Evolutionary conservation across 148 eudicot species (phyloP).

Genomic region (Vaccinium darrowii): DNA sequence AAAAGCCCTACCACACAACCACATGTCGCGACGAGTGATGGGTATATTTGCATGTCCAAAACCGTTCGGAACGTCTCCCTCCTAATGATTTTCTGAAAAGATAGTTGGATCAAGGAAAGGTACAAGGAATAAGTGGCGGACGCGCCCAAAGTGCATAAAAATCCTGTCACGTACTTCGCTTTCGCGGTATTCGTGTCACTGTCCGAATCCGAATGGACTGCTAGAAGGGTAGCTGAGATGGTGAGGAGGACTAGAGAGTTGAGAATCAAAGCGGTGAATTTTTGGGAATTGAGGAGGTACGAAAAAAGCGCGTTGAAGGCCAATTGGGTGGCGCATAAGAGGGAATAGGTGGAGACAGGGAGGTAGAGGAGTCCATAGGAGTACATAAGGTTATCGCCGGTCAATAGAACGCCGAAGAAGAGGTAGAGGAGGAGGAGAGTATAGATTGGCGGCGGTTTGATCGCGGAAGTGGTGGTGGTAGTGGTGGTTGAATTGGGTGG

Average conservation of each 20-base stretch:
- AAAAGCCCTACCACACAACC: conserved; percentile 43
- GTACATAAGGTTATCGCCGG: conserved; percentile 42
- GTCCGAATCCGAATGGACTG: conserved; percentile 23
- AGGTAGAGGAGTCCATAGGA: conserved; percentile 44
- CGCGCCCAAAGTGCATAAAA: conserved; percentile 48
- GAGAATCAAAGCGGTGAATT: conserved; percentile 38
- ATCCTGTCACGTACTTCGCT: conserved; percentile 33
- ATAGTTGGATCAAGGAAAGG: conserved; percentile 35
- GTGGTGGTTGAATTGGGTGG: neutral
- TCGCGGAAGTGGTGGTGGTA: neutral
- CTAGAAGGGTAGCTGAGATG: conserved; percentile 43
- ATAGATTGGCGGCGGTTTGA: neutral
- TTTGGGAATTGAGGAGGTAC: conserved; percentile 46
- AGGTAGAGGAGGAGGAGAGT: conserved; percentile 30
- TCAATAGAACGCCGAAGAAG: conserved; percentile 29
- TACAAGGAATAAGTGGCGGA: conserved; percentile 38
- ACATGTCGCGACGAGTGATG: conserved; percentile 30
- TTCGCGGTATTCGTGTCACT: neutral
- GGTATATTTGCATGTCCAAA: conserved; percentile 35
- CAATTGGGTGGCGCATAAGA: conserved; percentile 47
- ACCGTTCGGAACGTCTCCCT: conserved; percentile 27
- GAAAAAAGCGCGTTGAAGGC: conserved; percentile 55
- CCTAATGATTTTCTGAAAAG: conserved; percentile 40
- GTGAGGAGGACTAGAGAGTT: conserved; percentile 50
- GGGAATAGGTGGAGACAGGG: conserved; percentile 55